Conservation (phyloP, 2,329 filamentous ascomycete species). For the Calonectria crousiana region DNA sequence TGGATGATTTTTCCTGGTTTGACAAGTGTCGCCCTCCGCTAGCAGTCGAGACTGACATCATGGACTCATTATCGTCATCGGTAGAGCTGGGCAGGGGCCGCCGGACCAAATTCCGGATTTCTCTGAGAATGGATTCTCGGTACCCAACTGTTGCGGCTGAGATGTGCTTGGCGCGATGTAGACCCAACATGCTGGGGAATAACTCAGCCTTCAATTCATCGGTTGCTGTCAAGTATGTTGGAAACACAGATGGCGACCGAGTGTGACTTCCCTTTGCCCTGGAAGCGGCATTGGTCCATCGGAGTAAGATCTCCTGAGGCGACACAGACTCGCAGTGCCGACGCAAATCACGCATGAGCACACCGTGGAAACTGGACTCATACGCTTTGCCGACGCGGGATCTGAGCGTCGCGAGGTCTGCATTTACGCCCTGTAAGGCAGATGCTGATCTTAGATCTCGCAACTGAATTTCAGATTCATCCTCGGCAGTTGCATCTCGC, state of each 20-base stretch:
- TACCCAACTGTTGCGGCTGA: conserved; percentile 86
- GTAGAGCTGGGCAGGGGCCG: conserved; percentile 90
- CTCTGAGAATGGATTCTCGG: conserved; percentile 84
- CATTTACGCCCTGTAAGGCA: conserved; percentile 83
- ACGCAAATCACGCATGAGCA: conserved; percentile 83
- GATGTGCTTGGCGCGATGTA: conserved; percentile 86
- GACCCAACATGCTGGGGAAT: conserved; percentile 77
- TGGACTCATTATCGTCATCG: conserved; percentile 93
- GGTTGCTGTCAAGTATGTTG: conserved; percentile 82
- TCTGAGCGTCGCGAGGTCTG: conserved; percentile 81
- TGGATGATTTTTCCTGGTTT: conserved; percentile 90
- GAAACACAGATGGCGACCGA: conserved; percentile 76
- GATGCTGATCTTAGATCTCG: conserved; percentile 82
- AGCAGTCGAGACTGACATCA: conserved; percentile 85
- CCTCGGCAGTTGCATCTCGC: conserved; percentile 53
- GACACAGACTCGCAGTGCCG: conserved; percentile 83
- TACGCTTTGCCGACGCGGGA: conserved; percentile 89
- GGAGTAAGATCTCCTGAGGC: conserved; percentile 78
- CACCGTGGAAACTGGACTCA: conserved; percentile 82
- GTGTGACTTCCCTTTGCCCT: conserved; percentile 76
- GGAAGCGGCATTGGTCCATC: conserved; percentile 85
- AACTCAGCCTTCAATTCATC: conserved; percentile 79
- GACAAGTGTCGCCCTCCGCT: conserved; percentile 75
- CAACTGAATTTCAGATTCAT: conserved; percentile 52
- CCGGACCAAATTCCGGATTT: conserved; percentile 88